A percentile compares a stretch with the other conserved stretches of the same genome.
phyloP scores from a whole-genome alignment of 2,329 filamentous ascomycete genomes.

The Paracoccidioides brasiliensis region DNA sequence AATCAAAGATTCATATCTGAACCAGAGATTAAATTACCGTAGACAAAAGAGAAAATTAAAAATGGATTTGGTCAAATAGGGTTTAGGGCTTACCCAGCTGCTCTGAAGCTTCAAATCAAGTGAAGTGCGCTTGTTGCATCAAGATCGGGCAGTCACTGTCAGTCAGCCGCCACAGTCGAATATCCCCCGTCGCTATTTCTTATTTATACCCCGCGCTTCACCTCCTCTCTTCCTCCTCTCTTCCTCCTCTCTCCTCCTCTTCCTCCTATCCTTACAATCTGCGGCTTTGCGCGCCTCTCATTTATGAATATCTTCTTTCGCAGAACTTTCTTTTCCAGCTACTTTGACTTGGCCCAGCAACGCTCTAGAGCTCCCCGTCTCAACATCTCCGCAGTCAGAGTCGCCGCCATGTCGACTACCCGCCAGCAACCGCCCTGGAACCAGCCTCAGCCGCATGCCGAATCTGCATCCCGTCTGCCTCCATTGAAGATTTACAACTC shows the following conservation, averaged over 20 bases:
- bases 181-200: background rate
- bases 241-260: too few species aligned
- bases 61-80: background rate
- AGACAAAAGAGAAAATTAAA: too few species aligned
- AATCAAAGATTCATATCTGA: background rate
- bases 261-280: background rate
- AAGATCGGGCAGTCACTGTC: background rate
- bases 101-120: background rate
- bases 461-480: slow-evolving; percentile 29
- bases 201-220: background rate
- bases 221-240: background rate
- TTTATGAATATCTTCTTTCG: slow-evolving; percentile 4
- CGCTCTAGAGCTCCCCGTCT: background rate
- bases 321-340: background rate
- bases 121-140: background rate
- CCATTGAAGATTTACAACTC: slow-evolving; percentile 68
- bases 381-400: background rate
- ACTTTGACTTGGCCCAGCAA: slow-evolving; percentile 1
- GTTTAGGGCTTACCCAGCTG: background rate
- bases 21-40: too few species aligned
- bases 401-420: slow-evolving; percentile 14
- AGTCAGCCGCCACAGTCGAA: background rate
- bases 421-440: slow-evolving; percentile 36
- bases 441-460: slow-evolving; percentile 23
- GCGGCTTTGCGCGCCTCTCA: background rate